Base-by-base conservation (phyloP, 495 filamentous ascomycete species). In the Oleoguttula mirabilis region DNA sequence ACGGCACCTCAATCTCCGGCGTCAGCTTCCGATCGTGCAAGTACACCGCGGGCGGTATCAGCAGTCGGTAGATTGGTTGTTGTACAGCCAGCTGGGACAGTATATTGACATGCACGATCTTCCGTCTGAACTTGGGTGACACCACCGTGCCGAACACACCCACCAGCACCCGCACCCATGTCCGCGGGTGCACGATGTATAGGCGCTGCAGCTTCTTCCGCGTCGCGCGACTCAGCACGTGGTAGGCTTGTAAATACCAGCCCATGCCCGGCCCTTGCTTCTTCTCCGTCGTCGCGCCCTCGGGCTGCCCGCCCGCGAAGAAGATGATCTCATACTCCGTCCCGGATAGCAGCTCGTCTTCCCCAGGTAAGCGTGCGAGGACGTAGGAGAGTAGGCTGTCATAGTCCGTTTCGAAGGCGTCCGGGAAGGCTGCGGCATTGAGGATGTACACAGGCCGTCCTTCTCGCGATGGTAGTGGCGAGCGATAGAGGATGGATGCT, bases 201-300 rank as follows among this genome's bases (percentile, higher is more conserved):
- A 75, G 55, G 45, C 60, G 66, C 47, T 66, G 61, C 21, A 75
- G 51, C 52, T 64, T 60, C 58, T 75, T 75, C 40, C 70, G 61
- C 45, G 66, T 69, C 1, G 67, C 69, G 46, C 71, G 55, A 19
- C 61, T 64, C 41, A 75, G 59, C 35, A 73, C 54, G 51, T 73
- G 61, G 54, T 75, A 75, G 11, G 71, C 72, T 41, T 73, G 71
- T 15, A 75, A 44, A 32, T 67, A 72, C 71, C 71, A 75, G n/a
- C 65, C 64, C 70, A 72, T 73, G 3, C 67, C 65, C 8, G 71
- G 72, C 14, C 66, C 58, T 25, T 57, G 59, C 50, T 64, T 66
- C 47, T 61, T 69, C 12, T 43, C 53, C 16, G 47, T 48, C 24
- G 52, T 56, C n/a, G 54, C 54, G 16, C 58, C 56, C 28, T 70